Evolutionary conservation across 805 yeast species (phyloP).

Genomic region (Wickerhamomyces alni): DNA sequence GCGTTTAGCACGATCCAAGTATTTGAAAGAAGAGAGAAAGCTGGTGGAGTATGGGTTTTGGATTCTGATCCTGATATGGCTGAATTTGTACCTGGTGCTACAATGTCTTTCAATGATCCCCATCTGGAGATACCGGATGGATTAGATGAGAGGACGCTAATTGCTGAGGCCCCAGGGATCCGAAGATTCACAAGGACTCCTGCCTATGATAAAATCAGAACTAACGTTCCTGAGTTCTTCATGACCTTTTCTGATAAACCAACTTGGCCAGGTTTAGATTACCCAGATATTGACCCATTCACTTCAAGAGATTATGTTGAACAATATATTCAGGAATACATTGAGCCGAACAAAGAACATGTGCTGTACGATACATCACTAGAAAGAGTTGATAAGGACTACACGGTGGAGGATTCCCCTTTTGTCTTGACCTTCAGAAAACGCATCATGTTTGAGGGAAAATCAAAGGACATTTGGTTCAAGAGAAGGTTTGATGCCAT

Average conservation of each 20-base stretch:
- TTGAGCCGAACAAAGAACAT: constrained; percentile 1
- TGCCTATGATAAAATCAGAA: not conserved
- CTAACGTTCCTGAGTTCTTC: constrained; percentile 1
- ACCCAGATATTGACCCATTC: constrained; percentile 1
- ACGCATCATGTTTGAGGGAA: not conserved
- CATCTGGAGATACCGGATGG: constrained; percentile 2
- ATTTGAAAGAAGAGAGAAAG: constrained; percentile 31
- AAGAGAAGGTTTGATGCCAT: constrained; percentile 49
- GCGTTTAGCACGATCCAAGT: constrained; percentile 27
- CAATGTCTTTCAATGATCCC: constrained; percentile 13
- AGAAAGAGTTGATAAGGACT: constrained; percentile 25
- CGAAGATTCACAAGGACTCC: not conserved
- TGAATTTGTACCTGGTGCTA: not conserved
- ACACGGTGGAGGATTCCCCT: constrained; percentile 18
- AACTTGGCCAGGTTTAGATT: not conserved
- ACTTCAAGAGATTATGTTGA: constrained; percentile 2
- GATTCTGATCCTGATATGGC: constrained; percentile 18
- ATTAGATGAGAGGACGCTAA: not conserved
- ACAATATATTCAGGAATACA: constrained; percentile 8
- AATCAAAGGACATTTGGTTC: constrained; percentile 26
- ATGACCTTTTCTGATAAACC: constrained; percentile 1
- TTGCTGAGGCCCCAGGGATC: not conserved
- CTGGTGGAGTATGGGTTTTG: constrained; percentile 39
- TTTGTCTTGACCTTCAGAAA: constrained; percentile 29
- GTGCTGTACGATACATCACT: constrained; percentile 26